Evolutionary conservation across 192 early-diverging fungal genomes (phyloP).

Genomic region (Backusella luteola): DNA sequence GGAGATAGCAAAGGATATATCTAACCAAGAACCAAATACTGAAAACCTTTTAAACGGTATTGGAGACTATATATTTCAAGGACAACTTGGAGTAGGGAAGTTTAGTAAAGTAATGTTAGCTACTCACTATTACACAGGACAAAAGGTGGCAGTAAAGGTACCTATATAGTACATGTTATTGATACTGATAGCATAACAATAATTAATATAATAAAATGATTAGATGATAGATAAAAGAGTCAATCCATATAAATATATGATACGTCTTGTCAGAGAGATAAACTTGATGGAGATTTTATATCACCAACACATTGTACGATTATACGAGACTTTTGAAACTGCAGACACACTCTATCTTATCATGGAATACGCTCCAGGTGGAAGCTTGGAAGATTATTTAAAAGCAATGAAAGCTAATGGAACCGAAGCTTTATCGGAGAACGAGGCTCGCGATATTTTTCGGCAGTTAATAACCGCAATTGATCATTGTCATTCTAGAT

Average conservation of each 20-base stretch:
- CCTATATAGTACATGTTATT: neutral
- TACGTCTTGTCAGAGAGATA: conserved; percentile 75
- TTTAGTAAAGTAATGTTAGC: conserved; percentile 79
- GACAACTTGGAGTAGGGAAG: conserved; percentile 75
- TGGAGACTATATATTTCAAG: conserved; percentile 75
- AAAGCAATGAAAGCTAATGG: conserved; percentile 50
- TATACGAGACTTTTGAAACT: conserved; percentile 81
- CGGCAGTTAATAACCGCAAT: conserved; percentile 80
- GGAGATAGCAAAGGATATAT: neutral
- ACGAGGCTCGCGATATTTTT: conserved; percentile 80
- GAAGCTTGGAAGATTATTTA: conserved; percentile 85
- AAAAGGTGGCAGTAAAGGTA: conserved; percentile 37
- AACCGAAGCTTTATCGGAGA: conserved; percentile 56
- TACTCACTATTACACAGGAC: conserved; percentile 50
- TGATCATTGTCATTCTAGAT: conserved; percentile 65
- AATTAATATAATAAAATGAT: neutral
- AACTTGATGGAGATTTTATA: conserved; percentile 80
- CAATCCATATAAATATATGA: conserved; percentile 45
- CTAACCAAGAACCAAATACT: neutral
- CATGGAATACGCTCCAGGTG: conserved; percentile 85
- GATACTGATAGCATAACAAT: neutral
- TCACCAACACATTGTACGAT: conserved; percentile 85
- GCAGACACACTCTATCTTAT: conserved; percentile 78
- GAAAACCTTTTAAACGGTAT: conserved; percentile 31
- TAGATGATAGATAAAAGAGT: conserved; percentile 49